Evolutionary conservation across 768 basidiomycete genomes (phyloP).

Genomic region (Trametes maxima): DNA sequence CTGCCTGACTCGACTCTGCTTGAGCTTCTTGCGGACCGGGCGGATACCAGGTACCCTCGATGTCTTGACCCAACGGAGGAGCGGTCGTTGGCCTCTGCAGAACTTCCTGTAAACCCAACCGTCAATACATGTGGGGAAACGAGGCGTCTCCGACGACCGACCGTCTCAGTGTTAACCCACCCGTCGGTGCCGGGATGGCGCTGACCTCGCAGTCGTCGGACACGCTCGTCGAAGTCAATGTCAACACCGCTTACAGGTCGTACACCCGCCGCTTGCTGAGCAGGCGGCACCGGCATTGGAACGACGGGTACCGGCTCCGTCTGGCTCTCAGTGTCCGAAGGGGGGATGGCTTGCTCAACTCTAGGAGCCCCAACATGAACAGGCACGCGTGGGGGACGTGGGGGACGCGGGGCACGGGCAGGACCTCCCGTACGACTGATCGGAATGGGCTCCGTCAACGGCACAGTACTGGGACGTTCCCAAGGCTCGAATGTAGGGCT

Average conservation of each 20-base stretch:
- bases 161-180: constrained; percentile 16
- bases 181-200: constrained; percentile 21
- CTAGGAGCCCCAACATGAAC: neutral
- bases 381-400: neutral
- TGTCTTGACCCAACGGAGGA: neutral
- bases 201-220: constrained; percentile 17
- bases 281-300: neutral
- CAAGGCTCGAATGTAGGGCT: constrained; percentile 39
- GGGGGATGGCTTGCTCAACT: neutral
- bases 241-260: constrained; percentile 15
- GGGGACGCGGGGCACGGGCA: neutral
- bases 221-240: constrained; percentile 16
- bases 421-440: neutral
- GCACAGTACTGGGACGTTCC: constrained; percentile 31
- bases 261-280: neutral
- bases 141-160: constrained; percentile 4
- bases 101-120: neutral
- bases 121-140: neutral
- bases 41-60: neutral
- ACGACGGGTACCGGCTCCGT: neutral
- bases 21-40: neutral
- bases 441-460: constrained; percentile 20
- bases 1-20: neutral
- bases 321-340: constrained; percentile 15
- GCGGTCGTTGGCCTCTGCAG: constrained; percentile 10